Conservation (phyloP, 2,329 filamentous ascomycete species). For the Pyrenophora teres region DNA sequence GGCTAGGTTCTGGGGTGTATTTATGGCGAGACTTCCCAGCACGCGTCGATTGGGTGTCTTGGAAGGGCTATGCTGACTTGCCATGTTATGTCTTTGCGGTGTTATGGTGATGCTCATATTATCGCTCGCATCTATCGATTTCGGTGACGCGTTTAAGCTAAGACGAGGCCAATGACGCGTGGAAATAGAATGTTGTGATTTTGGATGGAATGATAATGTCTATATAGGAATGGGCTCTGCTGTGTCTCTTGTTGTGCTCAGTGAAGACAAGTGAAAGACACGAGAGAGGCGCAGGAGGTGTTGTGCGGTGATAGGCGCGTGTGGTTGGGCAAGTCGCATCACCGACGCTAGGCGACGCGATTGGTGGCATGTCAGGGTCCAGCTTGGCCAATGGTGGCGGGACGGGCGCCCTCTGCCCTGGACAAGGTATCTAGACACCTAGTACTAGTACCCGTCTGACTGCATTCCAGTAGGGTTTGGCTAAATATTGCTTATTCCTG, state of each 20-base stretch:
- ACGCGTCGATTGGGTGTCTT: constrained; percentile 42
- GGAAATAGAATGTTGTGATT: constrained; percentile 2
- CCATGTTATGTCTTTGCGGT: constrained; percentile 31
- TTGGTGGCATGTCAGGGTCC: constrained; percentile 23
- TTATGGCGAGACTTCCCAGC: constrained; percentile 43
- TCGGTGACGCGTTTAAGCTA: constrained; percentile 24
- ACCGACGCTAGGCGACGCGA: constrained; percentile 20
- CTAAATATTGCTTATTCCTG: too few species aligned
- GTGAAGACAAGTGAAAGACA: not conserved
- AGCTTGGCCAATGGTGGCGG: constrained; percentile 11
- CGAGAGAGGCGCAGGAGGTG: constrained; percentile 1
- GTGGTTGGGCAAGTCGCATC: constrained; percentile 25
- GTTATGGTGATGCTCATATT: constrained; percentile 30
- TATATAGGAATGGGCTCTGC: constrained; percentile 9
- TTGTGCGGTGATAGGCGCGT: constrained; percentile 29
- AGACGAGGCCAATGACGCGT: constrained; percentile 16
- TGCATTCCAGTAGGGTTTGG: not conserved
- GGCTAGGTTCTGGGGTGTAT: constrained; percentile 37
- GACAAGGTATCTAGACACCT: not conserved
- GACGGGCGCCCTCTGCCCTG: not conserved
- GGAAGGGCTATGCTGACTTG: constrained; percentile 32
- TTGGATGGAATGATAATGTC: not conserved
- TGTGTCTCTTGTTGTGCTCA: not conserved
- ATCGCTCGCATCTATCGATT: constrained; percentile 15
- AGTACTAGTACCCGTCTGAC: not conserved